These are phyloP conservation scores for Scleroderma bovista DNA, from an alignment of 768 basidiomycete species.

Conservation along the genomic window DNA sequence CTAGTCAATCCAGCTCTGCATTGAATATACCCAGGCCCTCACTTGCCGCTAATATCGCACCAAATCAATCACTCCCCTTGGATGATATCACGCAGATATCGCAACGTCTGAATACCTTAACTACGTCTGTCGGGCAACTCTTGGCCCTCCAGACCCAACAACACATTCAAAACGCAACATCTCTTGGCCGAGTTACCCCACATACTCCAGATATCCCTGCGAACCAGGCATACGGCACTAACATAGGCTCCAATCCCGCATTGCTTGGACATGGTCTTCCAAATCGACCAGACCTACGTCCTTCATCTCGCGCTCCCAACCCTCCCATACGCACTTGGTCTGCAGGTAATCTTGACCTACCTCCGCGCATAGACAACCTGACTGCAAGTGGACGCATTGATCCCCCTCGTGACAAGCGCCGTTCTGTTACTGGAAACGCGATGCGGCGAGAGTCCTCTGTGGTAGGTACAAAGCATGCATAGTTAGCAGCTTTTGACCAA, in stretches of 20 bases:
- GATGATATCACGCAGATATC: slow-evolving; percentile 76
- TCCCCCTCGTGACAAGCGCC: slow-evolving; percentile 60
- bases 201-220: slow-evolving; percentile 42
- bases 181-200: slow-evolving; percentile 28
- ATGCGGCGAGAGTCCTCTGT: slow-evolving; percentile 71
- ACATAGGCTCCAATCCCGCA: slow-evolving; percentile 31
- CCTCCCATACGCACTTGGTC: slow-evolving; percentile 83
- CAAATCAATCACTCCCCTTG: slow-evolving; percentile 59
- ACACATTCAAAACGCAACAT: slow-evolving; percentile 45
- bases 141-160: slow-evolving; percentile 75
- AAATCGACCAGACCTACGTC: slow-evolving; percentile 58
- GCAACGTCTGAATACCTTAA: slow-evolving; percentile 72
- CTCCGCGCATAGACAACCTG: slow-evolving; percentile 47
- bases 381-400: slow-evolving; percentile 33
- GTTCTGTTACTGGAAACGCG: slow-evolving; percentile 58
- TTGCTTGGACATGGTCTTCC: slow-evolving; percentile 58
- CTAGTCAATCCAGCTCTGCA: slow-evolving; percentile 28
- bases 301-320: slow-evolving; percentile 56
- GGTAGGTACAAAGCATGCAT: slow-evolving; percentile 39
- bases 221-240: slow-evolving; percentile 34
- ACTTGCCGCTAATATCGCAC: slow-evolving; percentile 59
- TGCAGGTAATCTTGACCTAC: slow-evolving; percentile 71
- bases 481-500: slow-evolving; percentile 10
- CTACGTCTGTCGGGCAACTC: slow-evolving; percentile 81
- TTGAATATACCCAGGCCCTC: slow-evolving; percentile 54